Evolutionary conservation across 2,329 filamentous ascomycete species (phyloP), one percentile per base, ranked within the genome.

Genomic region (Byssochlamys sp.): DNA sequence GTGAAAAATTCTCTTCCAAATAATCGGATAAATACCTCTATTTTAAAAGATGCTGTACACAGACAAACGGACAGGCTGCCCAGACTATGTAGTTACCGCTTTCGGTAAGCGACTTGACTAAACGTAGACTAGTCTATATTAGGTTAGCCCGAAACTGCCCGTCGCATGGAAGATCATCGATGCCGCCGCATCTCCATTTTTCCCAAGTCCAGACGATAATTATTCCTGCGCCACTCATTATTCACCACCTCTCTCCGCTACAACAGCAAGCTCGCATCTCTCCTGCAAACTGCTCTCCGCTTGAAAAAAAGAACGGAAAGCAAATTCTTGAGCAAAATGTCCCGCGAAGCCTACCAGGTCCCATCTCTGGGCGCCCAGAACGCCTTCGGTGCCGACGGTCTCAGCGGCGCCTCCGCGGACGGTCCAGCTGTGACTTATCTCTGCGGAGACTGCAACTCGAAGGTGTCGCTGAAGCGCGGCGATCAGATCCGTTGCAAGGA

Each of bases 401-500:
- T 75, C 57, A 74, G 76, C 58, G 76, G 77, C 59, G 73, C 70
- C 62, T 68, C 71, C 57, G 63, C 69, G 62, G 77, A 80, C 59
- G 81, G 81, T 53, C 79, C 84, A 61, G 75, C 79, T 53, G 87
- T 88, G 73, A 79, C 81, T 64, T 90, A 89, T 73, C 78, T 85
- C 65, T 95, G 89, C 78, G 90, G 89, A 70, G 90, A 95, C 77
- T 96, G 90, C 79, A 89, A 88, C 59, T 80, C 83, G 61, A 87
- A 88, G 66, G 88, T 92, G 51, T 80, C 83, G 19, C 78, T 95
- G 65, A 87, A 88, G 74, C 84, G 86, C 64, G 87, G 85, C 61
- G 90, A 94, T 67, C 85, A 87, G 33, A 92, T 95, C 65, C 82
- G 90, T 28, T 96, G 91, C 81, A 88, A 89, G 74, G 89, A 91